Percentiles rank a stretch among this genome's conserved stretches.
These are phyloP conservation scores for Arabis alpina DNA, from an alignment of 345 rosid species.

Conservation along the genomic window DNA sequence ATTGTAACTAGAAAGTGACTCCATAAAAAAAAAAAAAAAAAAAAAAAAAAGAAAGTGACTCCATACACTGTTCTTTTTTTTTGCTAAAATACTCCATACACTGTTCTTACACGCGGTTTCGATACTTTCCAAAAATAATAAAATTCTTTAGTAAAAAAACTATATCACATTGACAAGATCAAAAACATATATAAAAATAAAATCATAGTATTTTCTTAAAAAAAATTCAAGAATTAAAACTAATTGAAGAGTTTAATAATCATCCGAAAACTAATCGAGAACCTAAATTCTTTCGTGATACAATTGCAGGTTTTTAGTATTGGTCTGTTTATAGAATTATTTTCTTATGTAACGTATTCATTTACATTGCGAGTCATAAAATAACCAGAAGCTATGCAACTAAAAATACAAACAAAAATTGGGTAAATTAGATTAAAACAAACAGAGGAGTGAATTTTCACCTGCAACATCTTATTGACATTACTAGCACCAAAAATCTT, in stretches of 20 bases:
- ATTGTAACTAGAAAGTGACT: slow-evolving; percentile 42
- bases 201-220: neutral
- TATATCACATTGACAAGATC: slow-evolving; percentile 13
- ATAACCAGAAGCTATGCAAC: neutral
- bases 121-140: slow-evolving; percentile 23
- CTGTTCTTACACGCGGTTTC: slow-evolving; percentile 48
- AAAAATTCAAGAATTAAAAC: neutral
- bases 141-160: neutral
- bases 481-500: slow-evolving; percentile 97
- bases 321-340: neutral
- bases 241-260: neutral
- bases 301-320: neutral
- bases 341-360: neutral
- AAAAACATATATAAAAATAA: slow-evolving; percentile 6
- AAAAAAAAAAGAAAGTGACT: slow-evolving; percentile 45
- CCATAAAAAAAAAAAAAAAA: too few relatives aligned
- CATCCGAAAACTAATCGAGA: slow-evolving; percentile 4
- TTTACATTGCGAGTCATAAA: neutral
- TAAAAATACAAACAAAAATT: neutral
- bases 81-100: slow-evolving; percentile 18
- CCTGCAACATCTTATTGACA: slow-evolving; percentile 95
- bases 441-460: slow-evolving; percentile 34
- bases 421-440: neutral
- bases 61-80: slow-evolving; percentile 34
- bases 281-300: neutral